Percentiles rank a stretch among this genome's conserved stretches.
Conservation (phyloP, 2,329 filamentous ascomycete species). For the Fusarium siculi region DNA sequence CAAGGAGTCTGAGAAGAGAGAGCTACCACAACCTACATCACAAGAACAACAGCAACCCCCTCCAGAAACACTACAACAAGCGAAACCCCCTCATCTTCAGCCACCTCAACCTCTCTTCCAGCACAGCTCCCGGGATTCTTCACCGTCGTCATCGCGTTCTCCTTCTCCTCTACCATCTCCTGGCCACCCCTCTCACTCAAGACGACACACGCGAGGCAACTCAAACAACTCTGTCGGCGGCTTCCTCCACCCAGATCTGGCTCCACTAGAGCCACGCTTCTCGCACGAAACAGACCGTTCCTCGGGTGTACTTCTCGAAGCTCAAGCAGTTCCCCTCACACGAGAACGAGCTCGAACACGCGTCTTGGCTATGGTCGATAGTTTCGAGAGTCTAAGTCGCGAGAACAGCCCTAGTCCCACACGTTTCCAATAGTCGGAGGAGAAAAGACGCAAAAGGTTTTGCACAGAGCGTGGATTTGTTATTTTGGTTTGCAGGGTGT, state of each 20-base stretch:
- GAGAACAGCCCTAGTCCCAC: constrained; percentile 57
- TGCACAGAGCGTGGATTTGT: not conserved
- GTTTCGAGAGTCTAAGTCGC: constrained; percentile 60
- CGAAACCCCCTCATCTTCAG: constrained; percentile 27
- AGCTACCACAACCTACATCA: not conserved
- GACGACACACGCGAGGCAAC: constrained; percentile 25
- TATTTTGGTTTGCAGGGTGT: constrained; percentile 31
- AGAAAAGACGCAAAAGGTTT: not conserved
- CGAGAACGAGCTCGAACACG: constrained; percentile 54
- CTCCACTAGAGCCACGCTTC: constrained; percentile 34
- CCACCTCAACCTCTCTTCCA: constrained; percentile 36
- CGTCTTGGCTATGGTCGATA: constrained; percentile 67
- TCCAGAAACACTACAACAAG: constrained; percentile 14
- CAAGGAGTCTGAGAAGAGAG: not conserved
- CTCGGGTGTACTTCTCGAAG: constrained; percentile 54
- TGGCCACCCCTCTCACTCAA: not conserved
- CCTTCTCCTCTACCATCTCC: constrained; percentile 27
- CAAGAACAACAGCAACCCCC: constrained; percentile 6
- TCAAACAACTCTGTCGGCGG: constrained; percentile 27
- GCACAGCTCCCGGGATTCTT: constrained; percentile 23
- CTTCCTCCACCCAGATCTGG: constrained; percentile 37
- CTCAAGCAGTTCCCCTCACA: constrained; percentile 57
- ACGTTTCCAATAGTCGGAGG: constrained; percentile 11
- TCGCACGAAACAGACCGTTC: constrained; percentile 47
- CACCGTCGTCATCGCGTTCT: constrained; percentile 20